Evolutionary conservation across 495 filamentous ascomycete genomes (phyloP), one percentile per base, ranked within the genome.

Genomic region (Glutinoglossum americanum): DNA sequence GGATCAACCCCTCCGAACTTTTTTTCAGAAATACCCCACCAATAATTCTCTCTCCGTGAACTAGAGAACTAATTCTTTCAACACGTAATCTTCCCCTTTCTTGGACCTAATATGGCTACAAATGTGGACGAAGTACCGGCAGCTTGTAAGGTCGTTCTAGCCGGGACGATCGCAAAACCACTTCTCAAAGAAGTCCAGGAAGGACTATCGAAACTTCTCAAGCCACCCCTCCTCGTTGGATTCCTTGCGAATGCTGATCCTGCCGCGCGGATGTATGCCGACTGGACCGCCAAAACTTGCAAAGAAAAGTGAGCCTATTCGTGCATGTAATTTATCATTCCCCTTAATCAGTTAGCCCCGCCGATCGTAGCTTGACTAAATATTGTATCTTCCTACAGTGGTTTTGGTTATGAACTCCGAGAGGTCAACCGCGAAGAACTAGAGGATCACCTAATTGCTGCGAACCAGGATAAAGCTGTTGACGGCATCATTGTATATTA

Each of bases 401-500:
- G 89, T 63, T 94, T 96, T 72, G 72, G 74, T 37, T 98, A 94
- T 68, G 78, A 87, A 61, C 78, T 96, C 53, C 84, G 83, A 57
- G 74, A 82, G 65, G 78, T 95, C 45, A 74, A 83, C 62, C 90
- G 88, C 60, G 89, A 95, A 63, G 76, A 80, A 25, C 81, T 98
- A 59, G 92, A 97, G 74, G 83, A 94, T 59, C 76, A 80, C 55
- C 81, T 98, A 63, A 72, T 93, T 30, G 72, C 71, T 57, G 92
- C 92, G 61, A 97, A 98, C 70, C 69, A 73, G 32, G 88, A 96
- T 68, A 63, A 74, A 56, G 61, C 68, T 13, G 80, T 96, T 57
- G 84, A 95, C 69, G 92, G 92, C 62, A 94, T 97, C 62, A 90
- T 98, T 61, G 86, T 97, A 65, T 98, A 98, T 72, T 98, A 96